These are phyloP conservation scores for Borovskyia barvae DNA, from an alignment of 208 protist genomes.

Conservation along the genomic window DNA sequence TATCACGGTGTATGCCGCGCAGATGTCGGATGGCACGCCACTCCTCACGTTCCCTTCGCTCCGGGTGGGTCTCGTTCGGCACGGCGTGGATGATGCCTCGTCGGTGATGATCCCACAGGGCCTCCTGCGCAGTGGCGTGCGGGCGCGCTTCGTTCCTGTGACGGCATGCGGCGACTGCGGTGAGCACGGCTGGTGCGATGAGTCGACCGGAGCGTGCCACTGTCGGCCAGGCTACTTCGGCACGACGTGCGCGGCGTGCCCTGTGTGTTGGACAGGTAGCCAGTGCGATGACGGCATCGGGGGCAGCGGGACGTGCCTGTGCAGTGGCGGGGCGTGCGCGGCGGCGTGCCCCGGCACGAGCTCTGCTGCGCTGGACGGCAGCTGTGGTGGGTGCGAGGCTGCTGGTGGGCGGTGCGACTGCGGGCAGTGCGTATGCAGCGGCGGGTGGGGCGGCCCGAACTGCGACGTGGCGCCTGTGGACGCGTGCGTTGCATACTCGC, in stretches of 20 bases:
- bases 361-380: background rate
- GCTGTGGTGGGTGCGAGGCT: slow-evolving; percentile 5
- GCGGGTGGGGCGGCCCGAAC: slow-evolving; percentile 15
- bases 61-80: slow-evolving; percentile 30
- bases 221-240: slow-evolving; percentile 33
- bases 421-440: slow-evolving; percentile 18
- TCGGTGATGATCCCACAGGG: slow-evolving; percentile 17
- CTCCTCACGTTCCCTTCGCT: slow-evolving; percentile 24
- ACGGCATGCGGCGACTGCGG: slow-evolving; percentile 10
- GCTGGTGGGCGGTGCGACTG: slow-evolving; percentile 27
- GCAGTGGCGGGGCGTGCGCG: slow-evolving; percentile 3
- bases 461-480: slow-evolving; percentile 24
- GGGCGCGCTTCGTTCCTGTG: slow-evolving; percentile 10
- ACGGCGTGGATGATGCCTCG: slow-evolving; percentile 28
- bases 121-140: slow-evolving; percentile 16
- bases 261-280: slow-evolving; percentile 22
- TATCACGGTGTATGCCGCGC: background rate
- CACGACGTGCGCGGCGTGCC: slow-evolving; percentile 18
- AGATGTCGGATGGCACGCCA: background rate
- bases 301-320: slow-evolving; percentile 6
- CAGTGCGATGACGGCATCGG: slow-evolving; percentile 19
- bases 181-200: slow-evolving; percentile 29
- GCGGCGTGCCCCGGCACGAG: background rate
- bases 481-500: slow-evolving; percentile 32
- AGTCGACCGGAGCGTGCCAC: slow-evolving; percentile 7